phyloP scores from a whole-genome alignment of 106 monocot species.

The Cymbidium sinense region DNA sequence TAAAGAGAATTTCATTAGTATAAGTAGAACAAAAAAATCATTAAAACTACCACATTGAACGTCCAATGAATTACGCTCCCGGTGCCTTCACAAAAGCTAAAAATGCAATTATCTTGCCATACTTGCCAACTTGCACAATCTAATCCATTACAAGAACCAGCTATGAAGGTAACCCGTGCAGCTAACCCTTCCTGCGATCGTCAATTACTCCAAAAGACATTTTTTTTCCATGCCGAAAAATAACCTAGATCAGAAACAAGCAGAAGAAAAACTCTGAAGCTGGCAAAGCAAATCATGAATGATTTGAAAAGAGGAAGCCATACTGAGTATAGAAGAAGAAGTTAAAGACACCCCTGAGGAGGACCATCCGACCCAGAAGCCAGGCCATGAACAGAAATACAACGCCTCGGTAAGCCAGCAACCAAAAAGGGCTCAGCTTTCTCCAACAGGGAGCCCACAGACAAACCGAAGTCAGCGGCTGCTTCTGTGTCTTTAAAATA shows the following conservation, averaged over 20 bases:
- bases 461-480: background rate
- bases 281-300: background rate
- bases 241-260: background rate
- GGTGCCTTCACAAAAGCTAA: too few species aligned
- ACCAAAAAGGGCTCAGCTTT: conserved; percentile 8
- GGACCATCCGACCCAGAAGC: conserved; percentile 1
- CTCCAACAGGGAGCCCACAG: conserved; percentile 17
- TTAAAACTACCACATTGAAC: too few species aligned
- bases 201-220: too few species aligned
- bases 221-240: background rate
- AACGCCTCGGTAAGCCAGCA: conserved; percentile 7
- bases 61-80: too few species aligned
- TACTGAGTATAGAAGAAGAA: conserved; percentile 63
- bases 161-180: too few species aligned
- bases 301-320: conserved; percentile 6
- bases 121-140: too few species aligned
- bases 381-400: background rate
- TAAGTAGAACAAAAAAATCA: too few species aligned
- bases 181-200: too few species aligned
- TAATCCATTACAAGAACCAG: too few species aligned
- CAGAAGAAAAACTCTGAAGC: background rate
- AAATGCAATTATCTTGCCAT: too few species aligned
- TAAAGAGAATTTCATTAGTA: too few species aligned
- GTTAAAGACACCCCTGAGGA: background rate
- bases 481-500: background rate